A percentile compares a stretch with the other conserved stretches of the same genome.
Conservation (phyloP, 352 stramenopile species). For the Plasmopara viticola region DNA sequence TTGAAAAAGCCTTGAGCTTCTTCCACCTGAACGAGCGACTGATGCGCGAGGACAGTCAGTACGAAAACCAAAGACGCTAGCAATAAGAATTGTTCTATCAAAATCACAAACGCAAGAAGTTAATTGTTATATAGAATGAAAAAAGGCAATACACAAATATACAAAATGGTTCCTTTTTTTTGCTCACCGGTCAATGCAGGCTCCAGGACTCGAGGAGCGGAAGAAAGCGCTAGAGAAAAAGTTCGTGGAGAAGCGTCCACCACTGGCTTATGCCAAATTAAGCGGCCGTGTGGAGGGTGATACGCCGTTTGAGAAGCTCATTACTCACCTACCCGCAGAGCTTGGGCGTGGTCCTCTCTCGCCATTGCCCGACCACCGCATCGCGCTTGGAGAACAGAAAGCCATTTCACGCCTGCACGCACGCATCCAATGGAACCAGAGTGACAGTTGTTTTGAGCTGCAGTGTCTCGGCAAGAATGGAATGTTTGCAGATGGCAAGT, state of each 20-base stretch:
- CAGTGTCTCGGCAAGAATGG: constrained; percentile 79
- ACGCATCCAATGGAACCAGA: constrained; percentile 72
- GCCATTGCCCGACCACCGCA: constrained; percentile 37
- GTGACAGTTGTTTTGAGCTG: constrained; percentile 70
- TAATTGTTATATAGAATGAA: too few relatives aligned
- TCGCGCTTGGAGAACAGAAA: constrained; percentile 75
- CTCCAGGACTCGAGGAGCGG: constrained; percentile 40
- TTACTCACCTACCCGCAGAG: constrained; percentile 71
- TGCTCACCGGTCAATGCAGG: constrained; percentile 7
- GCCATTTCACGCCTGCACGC: constrained; percentile 70
- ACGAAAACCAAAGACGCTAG: too few relatives aligned
- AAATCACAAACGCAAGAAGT: too few relatives aligned
- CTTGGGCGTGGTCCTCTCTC: constrained; percentile 48
- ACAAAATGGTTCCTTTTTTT: too few relatives aligned
- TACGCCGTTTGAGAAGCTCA: constrained; percentile 60
- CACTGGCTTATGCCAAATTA: constrained; percentile 78
- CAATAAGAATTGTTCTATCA: too few relatives aligned
- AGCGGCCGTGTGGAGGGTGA: constrained; percentile 53
- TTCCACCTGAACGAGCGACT: constrained; percentile 3
- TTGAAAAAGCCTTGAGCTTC: constrained; percentile 4
- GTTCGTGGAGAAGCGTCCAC: constrained; percentile 67
- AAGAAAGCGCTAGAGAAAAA: constrained; percentile 77
- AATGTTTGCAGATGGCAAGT: constrained; percentile 62
- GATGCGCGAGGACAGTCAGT: neutral
- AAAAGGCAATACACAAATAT: too few relatives aligned